phyloP scores from a whole-genome alignment of 139 green algal species.

The Limnomonas spitsbergensis region DNA sequence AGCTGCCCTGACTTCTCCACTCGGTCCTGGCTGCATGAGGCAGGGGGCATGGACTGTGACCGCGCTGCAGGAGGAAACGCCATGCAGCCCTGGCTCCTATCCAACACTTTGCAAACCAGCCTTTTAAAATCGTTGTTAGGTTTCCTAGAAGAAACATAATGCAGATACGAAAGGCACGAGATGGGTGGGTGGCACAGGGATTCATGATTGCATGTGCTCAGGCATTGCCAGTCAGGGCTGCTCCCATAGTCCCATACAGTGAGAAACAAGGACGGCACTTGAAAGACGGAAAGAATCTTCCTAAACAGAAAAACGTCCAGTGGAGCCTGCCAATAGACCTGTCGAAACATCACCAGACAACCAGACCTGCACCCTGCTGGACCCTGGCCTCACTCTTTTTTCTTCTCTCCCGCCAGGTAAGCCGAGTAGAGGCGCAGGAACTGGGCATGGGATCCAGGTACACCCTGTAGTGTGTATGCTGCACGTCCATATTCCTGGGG shows the following conservation, averaged over 20 bases:
- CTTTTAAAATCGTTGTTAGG: background rate
- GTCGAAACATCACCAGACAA: too few relatives aligned
- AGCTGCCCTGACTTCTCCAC: slow-evolving; percentile 54
- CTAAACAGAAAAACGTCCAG: too few relatives aligned
- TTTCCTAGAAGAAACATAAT: too few relatives aligned
- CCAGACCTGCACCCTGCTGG: too few relatives aligned
- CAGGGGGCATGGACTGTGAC: background rate
- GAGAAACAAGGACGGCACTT: too few relatives aligned
- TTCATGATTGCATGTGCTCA: too few relatives aligned
- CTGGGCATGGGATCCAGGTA: slow-evolving; percentile 31
- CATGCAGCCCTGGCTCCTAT: background rate
- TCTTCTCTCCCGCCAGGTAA: slow-evolving; percentile 86
- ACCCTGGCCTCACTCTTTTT: slow-evolving; percentile 77
- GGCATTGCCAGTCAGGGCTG: too few relatives aligned
- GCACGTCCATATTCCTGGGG: slow-evolving; percentile 81
- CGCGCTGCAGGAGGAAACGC: slow-evolving; percentile 28
- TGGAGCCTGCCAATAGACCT: too few relatives aligned
- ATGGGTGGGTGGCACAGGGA: too few relatives aligned
- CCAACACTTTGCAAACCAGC: background rate
- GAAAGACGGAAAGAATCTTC: too few relatives aligned
- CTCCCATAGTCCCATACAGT: too few relatives aligned
- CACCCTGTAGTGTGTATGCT: slow-evolving; percentile 56
- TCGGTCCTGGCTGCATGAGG: slow-evolving; percentile 46
- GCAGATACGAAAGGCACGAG: too few relatives aligned
- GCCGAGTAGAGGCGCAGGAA: slow-evolving; percentile 82